Conservation (phyloP, 768 basidiomycete species). For the Cystofilobasidium capitatum region DNA sequence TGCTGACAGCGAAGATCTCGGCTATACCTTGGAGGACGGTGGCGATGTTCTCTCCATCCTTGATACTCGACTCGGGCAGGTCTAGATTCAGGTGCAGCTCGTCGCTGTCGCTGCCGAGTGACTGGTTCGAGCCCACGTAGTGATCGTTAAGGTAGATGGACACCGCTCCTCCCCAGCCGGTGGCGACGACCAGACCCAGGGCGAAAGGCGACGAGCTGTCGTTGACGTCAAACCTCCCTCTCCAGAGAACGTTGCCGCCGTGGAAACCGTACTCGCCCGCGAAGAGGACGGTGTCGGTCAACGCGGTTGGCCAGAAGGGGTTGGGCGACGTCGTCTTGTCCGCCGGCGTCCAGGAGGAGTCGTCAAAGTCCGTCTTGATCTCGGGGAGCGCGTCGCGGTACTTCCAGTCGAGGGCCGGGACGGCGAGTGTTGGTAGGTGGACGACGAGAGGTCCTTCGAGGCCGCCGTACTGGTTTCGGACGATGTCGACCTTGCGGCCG, state of each 20-base stretch:
- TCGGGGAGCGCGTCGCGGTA: slow-evolving; percentile 70
- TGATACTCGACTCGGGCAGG: neutral
- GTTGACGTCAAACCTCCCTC: neutral
- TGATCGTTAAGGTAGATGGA: neutral
- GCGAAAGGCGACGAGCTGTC: neutral
- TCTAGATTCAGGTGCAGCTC: neutral
- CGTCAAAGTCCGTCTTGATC: slow-evolving; percentile 50
- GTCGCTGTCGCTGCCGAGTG: neutral
- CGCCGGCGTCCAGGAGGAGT: slow-evolving; percentile 56
- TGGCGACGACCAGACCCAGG: neutral
- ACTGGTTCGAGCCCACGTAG: neutral
- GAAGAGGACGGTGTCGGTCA: neutral
- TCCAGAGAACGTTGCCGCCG: neutral
- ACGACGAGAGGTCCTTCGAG: slow-evolving; percentile 24
- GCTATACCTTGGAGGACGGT: neutral
- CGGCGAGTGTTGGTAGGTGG: slow-evolving; percentile 31
- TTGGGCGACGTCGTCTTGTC: slow-evolving; percentile 64
- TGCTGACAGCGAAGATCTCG: neutral
- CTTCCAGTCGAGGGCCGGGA: slow-evolving; percentile 55
- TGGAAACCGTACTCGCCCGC: slow-evolving; percentile 3
- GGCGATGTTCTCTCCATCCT: neutral
- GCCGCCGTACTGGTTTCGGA: slow-evolving; percentile 49
- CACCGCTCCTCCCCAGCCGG: neutral
- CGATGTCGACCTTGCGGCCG: slow-evolving; percentile 43
- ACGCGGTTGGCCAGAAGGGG: slow-evolving; percentile 55